Base-by-base conservation (phyloP, 495 filamentous ascomycete species). In the Aspergillus indologenus region DNA sequence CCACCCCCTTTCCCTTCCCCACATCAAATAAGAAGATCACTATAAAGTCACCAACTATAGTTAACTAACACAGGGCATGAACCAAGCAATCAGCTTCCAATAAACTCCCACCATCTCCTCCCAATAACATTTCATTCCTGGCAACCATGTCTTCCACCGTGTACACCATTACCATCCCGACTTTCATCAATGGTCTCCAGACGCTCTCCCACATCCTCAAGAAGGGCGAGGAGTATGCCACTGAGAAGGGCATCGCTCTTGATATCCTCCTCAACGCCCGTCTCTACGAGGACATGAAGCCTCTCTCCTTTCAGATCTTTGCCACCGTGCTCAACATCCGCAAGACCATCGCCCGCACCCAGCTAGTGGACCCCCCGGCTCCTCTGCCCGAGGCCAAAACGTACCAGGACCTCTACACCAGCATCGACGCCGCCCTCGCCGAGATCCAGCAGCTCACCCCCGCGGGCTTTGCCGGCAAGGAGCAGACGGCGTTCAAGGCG, bases 281-380 rank as follows among this genome's bases (percentile, higher is more conserved):
- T 17, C 51, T 62, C 21, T 31, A 52, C 56, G 67, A 68, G 3
- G 81, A 83, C 69, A 83, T 83, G 81, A 67, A 68, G 43, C 65
- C 75, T 31, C 61, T 84, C 20, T 59, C 69, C 48, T 75, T 71
- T 65, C 83, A 86, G 57, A 57, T 84, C 63, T 66, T 72, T 15
- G 65, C 69, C 56, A 64, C 61, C 44, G 65, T 65, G 45, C 60
- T 68, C 51, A 65, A 64, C 0, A 63, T 74, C 50, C 65, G 65
- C 29, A 60, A 64, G 53, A 19, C 61, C 31, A 56, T 66, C 29
- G 65, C 67, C 6, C 73, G 77, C 40, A 45, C 73, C 34, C 34
- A 40, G 34, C 34, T 40, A 11, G 34, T 40, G 5, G 34, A 40
- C 5, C 34, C 34, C 2, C 6, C 34, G 5, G 12, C 34, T 6